Evolutionary conservation across 768 basidiomycete genomes (phyloP), one percentile per base, ranked within the genome.

Genomic region (Serendipita vermifera): DNA sequence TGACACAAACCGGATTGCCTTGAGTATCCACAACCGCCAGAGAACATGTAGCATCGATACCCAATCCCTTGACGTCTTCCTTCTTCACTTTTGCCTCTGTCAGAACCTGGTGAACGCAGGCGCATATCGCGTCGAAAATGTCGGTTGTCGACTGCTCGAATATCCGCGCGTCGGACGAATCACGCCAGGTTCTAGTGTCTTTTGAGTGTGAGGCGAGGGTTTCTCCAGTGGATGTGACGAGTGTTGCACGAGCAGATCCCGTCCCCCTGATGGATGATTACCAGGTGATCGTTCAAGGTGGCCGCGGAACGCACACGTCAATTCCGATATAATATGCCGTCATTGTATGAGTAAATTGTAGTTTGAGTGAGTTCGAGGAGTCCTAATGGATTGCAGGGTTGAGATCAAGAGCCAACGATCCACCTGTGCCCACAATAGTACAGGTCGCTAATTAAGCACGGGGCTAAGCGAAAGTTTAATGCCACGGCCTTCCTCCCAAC

Each of bases 31-130:
- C 74, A 20, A 97, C 93, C 0, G 93, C 91, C 38, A 98, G 75
- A 0, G 92, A 96, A 70, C 96, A 99, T 0, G 96, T 99, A 43
- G 93, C 94, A 68, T 97, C 93, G 67, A 94, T 92, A 13, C 92
- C 90, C 40, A 97, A 63, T 0, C 96, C 96, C 64, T 85, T 88
- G 57, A 99, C 82, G 3, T 73, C 69, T 2, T 70, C 68, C 3
- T 65, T 64, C 2, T 67, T 62, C 2, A 58, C 11, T 2, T 76
- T 70, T 0, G 84, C 75, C 29, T 75, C 70, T 6, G 73, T 59
- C 24, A 98, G 70, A 54, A 88, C 83, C 3, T 75, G 75, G 62
- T 74, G 79, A 58, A 87, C 74, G 31, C 79, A 78, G 55, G 67
- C 70, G 38, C 77, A 77, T 57, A 90, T 82, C 54, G 77, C 75